Evolutionary conservation across 768 basidiomycete species (phyloP).

Genomic region (Cystofilobasidium macerans): DNA sequence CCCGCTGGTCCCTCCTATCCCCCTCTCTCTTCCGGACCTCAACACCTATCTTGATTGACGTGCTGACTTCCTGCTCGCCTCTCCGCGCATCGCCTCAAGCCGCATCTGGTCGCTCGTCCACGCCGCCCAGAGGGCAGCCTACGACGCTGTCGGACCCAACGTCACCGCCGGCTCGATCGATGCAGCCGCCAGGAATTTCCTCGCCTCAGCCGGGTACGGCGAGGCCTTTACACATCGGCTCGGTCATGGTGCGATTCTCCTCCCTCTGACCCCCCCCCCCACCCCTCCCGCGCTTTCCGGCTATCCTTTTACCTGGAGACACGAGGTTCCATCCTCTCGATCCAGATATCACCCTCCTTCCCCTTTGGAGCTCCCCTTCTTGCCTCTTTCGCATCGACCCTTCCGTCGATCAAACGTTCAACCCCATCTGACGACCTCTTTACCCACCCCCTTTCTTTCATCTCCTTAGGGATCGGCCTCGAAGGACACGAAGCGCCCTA

Average conservation of each 20-base stretch:
- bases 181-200: constrained; percentile 48
- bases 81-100: neutral
- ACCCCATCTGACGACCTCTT: no score
- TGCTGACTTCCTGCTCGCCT: neutral
- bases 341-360: constrained; percentile 10
- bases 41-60: no score
- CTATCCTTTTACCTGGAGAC: constrained; percentile 26
- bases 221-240: constrained; percentile 68
- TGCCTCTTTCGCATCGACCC: no score
- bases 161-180: constrained; percentile 51
- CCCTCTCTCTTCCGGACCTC: no score
- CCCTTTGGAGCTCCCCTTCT: no score
- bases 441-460: no score
- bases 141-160: constrained; percentile 45
- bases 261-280: neutral
- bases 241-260: constrained; percentile 52
- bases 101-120: constrained; percentile 57
- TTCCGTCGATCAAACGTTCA: no score
- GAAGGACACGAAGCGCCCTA: constrained; percentile 76
- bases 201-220: constrained; percentile 44
- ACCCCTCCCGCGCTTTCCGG: neutral
- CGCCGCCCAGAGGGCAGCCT: constrained; percentile 52
- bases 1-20: no score
- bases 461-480: constrained; percentile 63
- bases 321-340: no score